A percentile compares a stretch with the other conserved stretches of the same genome.
Evolutionary conservation across 352 stramenopile species (phyloP).

Genomic region (Phytophthora macrochlamydospora): DNA sequence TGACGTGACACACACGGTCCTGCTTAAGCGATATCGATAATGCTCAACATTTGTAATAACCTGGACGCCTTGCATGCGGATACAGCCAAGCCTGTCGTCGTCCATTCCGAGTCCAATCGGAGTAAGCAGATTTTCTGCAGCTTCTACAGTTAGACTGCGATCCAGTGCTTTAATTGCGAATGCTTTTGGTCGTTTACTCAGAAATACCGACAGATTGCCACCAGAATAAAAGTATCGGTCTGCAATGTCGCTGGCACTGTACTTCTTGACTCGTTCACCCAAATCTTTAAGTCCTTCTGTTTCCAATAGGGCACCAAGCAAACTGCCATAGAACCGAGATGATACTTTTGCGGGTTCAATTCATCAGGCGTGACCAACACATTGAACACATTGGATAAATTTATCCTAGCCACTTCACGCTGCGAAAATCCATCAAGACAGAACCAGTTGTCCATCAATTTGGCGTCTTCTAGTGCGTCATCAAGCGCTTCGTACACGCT

Average conservation of each 20-base stretch:
- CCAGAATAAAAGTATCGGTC: conserved; percentile 10
- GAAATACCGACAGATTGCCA: neutral
- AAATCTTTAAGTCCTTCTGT: conserved; percentile 4
- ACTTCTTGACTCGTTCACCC: neutral
- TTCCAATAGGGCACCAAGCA: conserved; percentile 11
- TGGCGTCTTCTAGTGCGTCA: neutral
- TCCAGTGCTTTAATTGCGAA: neutral
- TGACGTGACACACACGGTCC: neutral
- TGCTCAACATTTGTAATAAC: neutral
- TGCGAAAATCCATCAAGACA: neutral
- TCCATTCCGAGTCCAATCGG: conserved; percentile 9
- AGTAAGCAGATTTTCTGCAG: conserved; percentile 2
- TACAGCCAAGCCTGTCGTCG: conserved; percentile 7
- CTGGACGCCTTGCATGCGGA: conserved; percentile 8
- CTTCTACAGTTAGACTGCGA: neutral
- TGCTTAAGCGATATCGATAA: conserved; percentile 1
- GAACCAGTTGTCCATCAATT: neutral
- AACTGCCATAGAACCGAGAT: neutral
- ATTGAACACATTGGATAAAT: neutral
- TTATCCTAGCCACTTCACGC: no score
- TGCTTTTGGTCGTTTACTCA: neutral
- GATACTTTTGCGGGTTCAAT: neutral
- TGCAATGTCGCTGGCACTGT: neutral
- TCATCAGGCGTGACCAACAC: neutral
- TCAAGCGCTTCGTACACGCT: neutral